phyloP scores from a whole-genome alignment of 345 rosid genomes.

The Excoecaria cochinchinensis region DNA sequence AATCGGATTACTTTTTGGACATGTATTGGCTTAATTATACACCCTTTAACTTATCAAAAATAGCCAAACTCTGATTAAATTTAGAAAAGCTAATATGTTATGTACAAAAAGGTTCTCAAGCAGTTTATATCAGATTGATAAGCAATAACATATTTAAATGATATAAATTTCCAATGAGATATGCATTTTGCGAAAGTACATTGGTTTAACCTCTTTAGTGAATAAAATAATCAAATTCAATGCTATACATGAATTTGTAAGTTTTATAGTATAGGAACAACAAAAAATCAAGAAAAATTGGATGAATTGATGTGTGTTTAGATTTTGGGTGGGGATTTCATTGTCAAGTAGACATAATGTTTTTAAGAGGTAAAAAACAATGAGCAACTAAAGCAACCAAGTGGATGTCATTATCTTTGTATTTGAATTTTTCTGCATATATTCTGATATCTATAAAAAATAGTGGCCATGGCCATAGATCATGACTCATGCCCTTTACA shows the following conservation, averaged over 20 bases:
- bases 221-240: background rate
- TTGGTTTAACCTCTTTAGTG: too few relatives aligned
- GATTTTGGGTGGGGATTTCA: background rate
- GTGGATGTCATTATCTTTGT: conserved; percentile 9
- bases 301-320: background rate
- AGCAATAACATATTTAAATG: too few relatives aligned
- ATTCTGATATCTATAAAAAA: background rate
- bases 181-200: too few relatives aligned
- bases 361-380: background rate
- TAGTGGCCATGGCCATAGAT: background rate
- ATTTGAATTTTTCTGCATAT: background rate
- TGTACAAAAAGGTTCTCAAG: too few relatives aligned
- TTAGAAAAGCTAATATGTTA: too few relatives aligned
- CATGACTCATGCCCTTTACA: background rate
- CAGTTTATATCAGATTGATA: too few relatives aligned
- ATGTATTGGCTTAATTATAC: too few relatives aligned
- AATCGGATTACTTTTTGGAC: too few relatives aligned
- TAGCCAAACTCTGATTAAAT: too few relatives aligned
- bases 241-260: background rate
- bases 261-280: background rate
- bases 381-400: background rate
- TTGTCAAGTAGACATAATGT: background rate
- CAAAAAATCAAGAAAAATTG: background rate
- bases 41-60: too few relatives aligned
- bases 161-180: too few relatives aligned